Evolutionary conservation across 2,329 filamentous ascomycete genomes (phyloP).

Genomic region (Nigrograna mackinnonii): DNA sequence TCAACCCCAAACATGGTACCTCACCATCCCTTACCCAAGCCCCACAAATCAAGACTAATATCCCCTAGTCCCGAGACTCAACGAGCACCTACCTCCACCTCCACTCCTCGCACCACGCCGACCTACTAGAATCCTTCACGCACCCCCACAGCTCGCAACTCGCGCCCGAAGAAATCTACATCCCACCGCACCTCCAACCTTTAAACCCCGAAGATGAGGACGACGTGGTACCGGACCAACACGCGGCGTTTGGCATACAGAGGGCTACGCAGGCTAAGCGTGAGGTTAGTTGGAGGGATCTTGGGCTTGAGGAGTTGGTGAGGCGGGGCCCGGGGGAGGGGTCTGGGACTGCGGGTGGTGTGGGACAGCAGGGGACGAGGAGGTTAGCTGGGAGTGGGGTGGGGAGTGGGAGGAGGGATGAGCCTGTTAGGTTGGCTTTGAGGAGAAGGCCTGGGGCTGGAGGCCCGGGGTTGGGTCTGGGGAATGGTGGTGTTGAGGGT

Average conservation of each 20-base stretch:
- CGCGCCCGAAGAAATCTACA: slow-evolving; percentile 72
- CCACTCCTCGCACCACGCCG: slow-evolving; percentile 70
- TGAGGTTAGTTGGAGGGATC: slow-evolving; percentile 78
- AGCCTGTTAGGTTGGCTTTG: slow-evolving; percentile 33
- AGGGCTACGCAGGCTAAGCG: slow-evolving; percentile 73
- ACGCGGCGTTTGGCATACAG: slow-evolving; percentile 84
- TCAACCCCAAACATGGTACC: not conserved
- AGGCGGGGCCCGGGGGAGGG: slow-evolving; percentile 57
- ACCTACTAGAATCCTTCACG: slow-evolving; percentile 70
- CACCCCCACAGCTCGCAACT: slow-evolving; percentile 34
- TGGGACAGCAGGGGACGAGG: not conserved
- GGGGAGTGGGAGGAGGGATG: slow-evolving; percentile 17
- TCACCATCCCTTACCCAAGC: slow-evolving; percentile 3
- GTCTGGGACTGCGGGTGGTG: slow-evolving; percentile 8
- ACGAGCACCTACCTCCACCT: slow-evolving; percentile 77
- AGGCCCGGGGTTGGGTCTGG: slow-evolving; percentile 12
- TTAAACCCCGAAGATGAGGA: slow-evolving; percentile 88
- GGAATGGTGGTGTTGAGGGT: slow-evolving; percentile 6
- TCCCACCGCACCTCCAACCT: slow-evolving; percentile 78
- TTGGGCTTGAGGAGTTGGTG: slow-evolving; percentile 74
- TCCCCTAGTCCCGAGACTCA: slow-evolving; percentile 70
- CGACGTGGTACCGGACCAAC: slow-evolving; percentile 85
- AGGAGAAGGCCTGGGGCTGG: slow-evolving; percentile 34
- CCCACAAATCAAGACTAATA: not conserved
- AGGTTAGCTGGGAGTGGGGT: slow-evolving; percentile 1